Evolutionary conservation across 257 asterid species (phyloP), one percentile per base, ranked within the genome.

Genomic region (Catharanthus roseus): DNA sequence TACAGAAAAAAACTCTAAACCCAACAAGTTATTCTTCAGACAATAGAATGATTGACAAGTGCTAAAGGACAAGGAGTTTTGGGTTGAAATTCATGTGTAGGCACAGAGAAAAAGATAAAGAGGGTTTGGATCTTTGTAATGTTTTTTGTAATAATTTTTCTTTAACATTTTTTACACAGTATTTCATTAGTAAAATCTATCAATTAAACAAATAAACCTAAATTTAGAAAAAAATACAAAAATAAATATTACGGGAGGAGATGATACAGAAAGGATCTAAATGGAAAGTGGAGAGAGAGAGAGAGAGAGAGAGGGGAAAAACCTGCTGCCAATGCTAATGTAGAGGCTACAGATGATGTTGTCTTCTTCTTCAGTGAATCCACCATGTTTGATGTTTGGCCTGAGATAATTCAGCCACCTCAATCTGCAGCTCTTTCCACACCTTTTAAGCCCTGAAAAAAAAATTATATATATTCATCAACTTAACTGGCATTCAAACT

Each of bases 271-370:
- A n/a, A n/a, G n/a, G n/a, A n/a, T n/a, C n/a, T n/a, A n/a, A n/a
- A n/a, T n/a, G n/a, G n/a, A n/a, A n/a, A n/a, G n/a, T n/a, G n/a
- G n/a, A n/a, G n/a, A n/a, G n/a, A n/a, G n/a, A n/a, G n/a, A n/a
- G n/a, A n/a, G n/a, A n/a, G n/a, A n/a, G n/a, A n/a, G n/a, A n/a
- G n/a, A n/a, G n/a, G n/a, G 55, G 64, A 50, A 29, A 60, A 54
- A 92, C 98, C 98, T 93, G 98, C 98, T 93, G 77, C 98, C 98
- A 69, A 93, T 93, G 80, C 98, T 93, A 70, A 93, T 89, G 54
- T 93, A 93, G 82, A 93, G 97, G 86, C 88, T 91, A 82, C 97
- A 93, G 61, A 93, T 93, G 84, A 84, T 87, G 67, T 85, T 89
- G 80, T 93, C 98, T 82, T 93, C 98, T 89, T 93, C 98, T 82